A percentile compares a stretch with the other conserved stretches of the same genome.
Evolutionary conservation across 140 eudicot genomes (phyloP).

Genomic region (Anethum foeniculum): DNA sequence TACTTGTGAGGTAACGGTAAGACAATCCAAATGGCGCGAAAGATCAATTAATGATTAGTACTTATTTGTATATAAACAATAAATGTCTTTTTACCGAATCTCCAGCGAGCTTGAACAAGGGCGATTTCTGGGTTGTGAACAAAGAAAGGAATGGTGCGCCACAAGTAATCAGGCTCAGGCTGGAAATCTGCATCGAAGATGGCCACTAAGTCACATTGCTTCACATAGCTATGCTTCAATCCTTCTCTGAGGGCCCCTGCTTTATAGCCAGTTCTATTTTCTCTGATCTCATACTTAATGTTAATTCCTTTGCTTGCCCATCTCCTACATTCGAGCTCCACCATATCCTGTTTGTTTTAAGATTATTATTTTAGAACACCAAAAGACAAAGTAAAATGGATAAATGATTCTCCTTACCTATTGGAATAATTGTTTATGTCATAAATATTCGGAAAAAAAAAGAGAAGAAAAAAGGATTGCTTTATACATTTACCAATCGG

Average conservation of each 20-base stretch:
- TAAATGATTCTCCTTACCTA: not conserved
- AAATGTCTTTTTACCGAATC: constrained; percentile 41
- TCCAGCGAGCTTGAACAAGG: constrained; percentile 95
- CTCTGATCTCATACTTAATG: constrained; percentile 68
- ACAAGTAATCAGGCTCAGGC: constrained; percentile 72
- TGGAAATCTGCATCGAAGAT: constrained; percentile 88
- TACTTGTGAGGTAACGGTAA: not conserved
- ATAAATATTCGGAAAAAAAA: too few species aligned
- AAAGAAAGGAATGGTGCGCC: constrained; percentile 66
- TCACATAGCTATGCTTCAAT: constrained; percentile 58
- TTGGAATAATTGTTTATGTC: not conserved
- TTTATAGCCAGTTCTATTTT: constrained; percentile 72
- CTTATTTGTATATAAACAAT: not conserved
- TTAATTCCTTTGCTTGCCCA: constrained; percentile 85
- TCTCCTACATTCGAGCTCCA: constrained; percentile 63
- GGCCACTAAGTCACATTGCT: constrained; percentile 69
- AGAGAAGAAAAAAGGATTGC: not conserved
- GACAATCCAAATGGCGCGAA: not conserved
- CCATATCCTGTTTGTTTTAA: constrained; percentile 44
- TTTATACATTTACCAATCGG: not conserved
- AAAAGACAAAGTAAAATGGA: not conserved
- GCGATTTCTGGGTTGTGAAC: constrained; percentile 65
- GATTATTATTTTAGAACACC: not conserved
- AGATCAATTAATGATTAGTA: not conserved
- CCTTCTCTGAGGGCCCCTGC: constrained; percentile 86